phyloP scores from a whole-genome alignment of 768 basidiomycete species.

The Panellus pusillus region DNA sequence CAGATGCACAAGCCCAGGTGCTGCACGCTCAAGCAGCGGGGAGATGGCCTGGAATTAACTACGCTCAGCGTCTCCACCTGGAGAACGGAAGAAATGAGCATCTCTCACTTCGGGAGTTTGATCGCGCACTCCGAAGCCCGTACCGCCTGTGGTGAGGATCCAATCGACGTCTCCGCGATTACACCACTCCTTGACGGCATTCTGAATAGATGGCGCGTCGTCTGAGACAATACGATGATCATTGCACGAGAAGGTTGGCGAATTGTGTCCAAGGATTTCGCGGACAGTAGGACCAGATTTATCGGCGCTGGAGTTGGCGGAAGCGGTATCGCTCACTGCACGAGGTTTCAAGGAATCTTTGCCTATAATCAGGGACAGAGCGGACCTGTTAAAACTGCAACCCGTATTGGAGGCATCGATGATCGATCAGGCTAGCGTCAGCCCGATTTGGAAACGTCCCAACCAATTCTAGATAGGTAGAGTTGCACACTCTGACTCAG shows the following conservation, averaged over 20 bases:
- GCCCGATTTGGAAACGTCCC: too few relatives aligned
- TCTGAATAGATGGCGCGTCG: slow-evolving; percentile 52
- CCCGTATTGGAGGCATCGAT: slow-evolving; percentile 18
- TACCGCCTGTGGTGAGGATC: slow-evolving; percentile 85
- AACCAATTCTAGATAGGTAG: too few relatives aligned
- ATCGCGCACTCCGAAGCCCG: slow-evolving; percentile 82
- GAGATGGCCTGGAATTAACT: slow-evolving; percentile 47
- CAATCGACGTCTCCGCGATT: slow-evolving; percentile 55
- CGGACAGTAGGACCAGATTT: slow-evolving; percentile 66
- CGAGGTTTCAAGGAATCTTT: background rate
- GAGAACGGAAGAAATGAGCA: background rate
- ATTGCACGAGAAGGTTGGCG: slow-evolving; percentile 35
- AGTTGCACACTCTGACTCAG: too few relatives aligned
- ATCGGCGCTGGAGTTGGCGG: slow-evolving; percentile 48
- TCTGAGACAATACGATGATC: slow-evolving; percentile 62
- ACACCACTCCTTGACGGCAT: slow-evolving; percentile 47
- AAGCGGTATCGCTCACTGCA: slow-evolving; percentile 73
- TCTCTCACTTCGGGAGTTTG: slow-evolving; percentile 74
- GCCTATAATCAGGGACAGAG: background rate
- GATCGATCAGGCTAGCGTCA: too few relatives aligned
- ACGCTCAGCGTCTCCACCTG: background rate
- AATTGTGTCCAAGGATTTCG: slow-evolving; percentile 40
- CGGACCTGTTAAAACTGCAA: slow-evolving; percentile 25
- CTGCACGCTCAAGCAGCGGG: slow-evolving; percentile 64
- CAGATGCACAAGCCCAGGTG: slow-evolving; percentile 74